Percentiles rank a stretch among this genome's conserved stretches.
Evolutionary conservation across 345 rosid genomes (phyloP).

Genomic region (Eucalyptus shirleyi): DNA sequence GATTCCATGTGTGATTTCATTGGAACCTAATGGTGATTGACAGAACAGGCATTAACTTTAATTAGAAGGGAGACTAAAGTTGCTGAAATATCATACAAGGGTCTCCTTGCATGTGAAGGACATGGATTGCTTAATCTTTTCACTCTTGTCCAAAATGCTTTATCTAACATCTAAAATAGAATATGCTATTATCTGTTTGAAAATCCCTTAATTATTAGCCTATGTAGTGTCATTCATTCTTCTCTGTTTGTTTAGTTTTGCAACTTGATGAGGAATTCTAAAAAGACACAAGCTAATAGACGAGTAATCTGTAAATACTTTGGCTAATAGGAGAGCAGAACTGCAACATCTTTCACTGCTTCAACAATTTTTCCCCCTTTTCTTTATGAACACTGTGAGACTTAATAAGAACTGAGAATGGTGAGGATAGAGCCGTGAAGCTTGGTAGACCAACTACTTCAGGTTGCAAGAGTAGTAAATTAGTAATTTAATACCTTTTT

Average conservation of each 20-base stretch:
- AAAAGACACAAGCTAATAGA: neutral
- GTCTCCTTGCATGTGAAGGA: neutral
- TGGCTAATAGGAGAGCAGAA: neutral
- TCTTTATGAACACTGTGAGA: neutral
- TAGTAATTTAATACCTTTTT: neutral
- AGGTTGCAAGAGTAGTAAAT: neutral
- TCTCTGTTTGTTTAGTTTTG: neutral
- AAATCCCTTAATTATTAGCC: neutral
- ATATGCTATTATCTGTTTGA: neutral
- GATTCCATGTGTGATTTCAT: neutral
- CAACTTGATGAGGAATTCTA: neutral
- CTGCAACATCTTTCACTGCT: neutral
- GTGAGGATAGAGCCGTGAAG: neutral
- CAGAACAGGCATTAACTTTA: neutral
- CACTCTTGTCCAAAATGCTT: neutral
- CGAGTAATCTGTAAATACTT: neutral
- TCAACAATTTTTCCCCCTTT: neutral
- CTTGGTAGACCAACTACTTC: neutral
- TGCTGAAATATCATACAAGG: neutral
- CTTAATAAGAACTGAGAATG: neutral
- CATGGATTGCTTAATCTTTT: neutral
- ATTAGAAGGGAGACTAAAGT: neutral
- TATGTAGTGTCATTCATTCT: neutral
- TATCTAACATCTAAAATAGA: neutral
- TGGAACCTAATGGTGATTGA: neutral